phyloP scores from a whole-genome alignment of 768 basidiomycete species.

The Trametes cingulata region DNA sequence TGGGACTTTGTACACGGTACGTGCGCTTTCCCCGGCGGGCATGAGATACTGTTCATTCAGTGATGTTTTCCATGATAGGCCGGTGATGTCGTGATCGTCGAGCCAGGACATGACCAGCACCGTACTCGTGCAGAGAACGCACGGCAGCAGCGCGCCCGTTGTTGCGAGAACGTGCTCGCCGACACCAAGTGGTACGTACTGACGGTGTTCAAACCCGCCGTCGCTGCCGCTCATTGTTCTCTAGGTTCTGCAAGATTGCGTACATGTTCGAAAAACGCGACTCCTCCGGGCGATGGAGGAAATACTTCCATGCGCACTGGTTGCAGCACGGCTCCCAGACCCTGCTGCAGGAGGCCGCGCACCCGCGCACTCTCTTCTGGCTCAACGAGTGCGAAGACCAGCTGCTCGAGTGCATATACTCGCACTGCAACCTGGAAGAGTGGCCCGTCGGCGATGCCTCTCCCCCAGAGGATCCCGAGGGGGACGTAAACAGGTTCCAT shows the following conservation, averaged over 20 bases:
- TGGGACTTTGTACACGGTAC: constrained; percentile 55
- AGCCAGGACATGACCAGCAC: constrained; percentile 53
- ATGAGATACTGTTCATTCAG: too few species aligned
- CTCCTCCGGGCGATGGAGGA: constrained; percentile 23
- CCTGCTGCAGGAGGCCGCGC: constrained; percentile 63
- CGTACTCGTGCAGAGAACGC: constrained; percentile 43
- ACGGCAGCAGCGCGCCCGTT: constrained; percentile 41
- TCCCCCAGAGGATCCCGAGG: constrained; percentile 42
- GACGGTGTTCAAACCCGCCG: constrained; percentile 13
- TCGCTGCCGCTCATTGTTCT: background rate
- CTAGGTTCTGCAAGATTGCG: constrained; percentile 70
- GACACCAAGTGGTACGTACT: constrained; percentile 59
- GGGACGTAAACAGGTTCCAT: constrained; percentile 52
- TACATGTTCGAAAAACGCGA: constrained; percentile 54
- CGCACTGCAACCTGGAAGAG: constrained; percentile 54
- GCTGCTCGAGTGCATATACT: constrained; percentile 54
- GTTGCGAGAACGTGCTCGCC: constrained; percentile 51
- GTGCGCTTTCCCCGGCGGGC: constrained; percentile 15
- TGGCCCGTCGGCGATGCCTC: constrained; percentile 47
- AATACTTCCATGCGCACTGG: constrained; percentile 75
- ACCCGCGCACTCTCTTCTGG: constrained; percentile 59
- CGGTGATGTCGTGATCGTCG: constrained; percentile 65
- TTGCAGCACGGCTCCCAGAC: constrained; percentile 66
- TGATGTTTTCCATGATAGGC: constrained; percentile 37
- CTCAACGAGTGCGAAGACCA: constrained; percentile 59